phyloP scores from a whole-genome alignment of 768 basidiomycete species.

The Amanita inopinata region DNA sequence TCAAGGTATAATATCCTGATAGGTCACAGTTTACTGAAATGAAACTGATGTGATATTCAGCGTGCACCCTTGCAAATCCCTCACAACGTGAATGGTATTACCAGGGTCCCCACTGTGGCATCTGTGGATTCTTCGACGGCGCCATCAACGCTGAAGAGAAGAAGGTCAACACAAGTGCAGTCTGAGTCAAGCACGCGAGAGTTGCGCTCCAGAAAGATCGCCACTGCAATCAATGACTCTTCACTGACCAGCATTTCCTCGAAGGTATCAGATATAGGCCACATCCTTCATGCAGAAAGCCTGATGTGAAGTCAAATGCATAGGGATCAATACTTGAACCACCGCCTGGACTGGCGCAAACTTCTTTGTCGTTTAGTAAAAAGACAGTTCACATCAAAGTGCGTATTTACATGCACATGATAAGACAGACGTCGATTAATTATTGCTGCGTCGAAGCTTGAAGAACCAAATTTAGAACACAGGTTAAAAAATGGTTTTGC shows the following conservation, averaged over 20 bases:
- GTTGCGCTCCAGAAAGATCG: conserved; percentile 33
- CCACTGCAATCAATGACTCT: conserved; percentile 17
- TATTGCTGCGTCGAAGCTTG: conserved; percentile 9
- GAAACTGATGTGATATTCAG: neutral
- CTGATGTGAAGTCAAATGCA: neutral
- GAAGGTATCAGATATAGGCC: conserved; percentile 19
- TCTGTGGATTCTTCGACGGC: conserved; percentile 3
- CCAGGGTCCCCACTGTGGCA: conserved; percentile 8
- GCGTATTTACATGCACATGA: neutral
- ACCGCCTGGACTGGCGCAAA: neutral
- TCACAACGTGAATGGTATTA: neutral
- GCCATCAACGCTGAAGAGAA: neutral
- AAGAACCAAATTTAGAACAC: conserved; percentile 5
- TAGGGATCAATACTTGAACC: conserved; percentile 1
- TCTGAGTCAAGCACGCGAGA: conserved; percentile 30
- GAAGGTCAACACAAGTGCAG: conserved; percentile 1
- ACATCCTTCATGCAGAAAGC: neutral
- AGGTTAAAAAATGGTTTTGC: conserved; percentile 4
- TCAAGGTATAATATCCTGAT: conserved; percentile 5
- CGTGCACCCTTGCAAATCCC: conserved; percentile 7
- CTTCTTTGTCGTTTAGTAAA: neutral
- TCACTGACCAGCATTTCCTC: conserved; percentile 30
- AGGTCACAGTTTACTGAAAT: no score
- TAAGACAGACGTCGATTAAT: conserved; percentile 10
- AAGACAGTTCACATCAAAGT: conserved; percentile 12